phyloP scores from a whole-genome alignment of 768 basidiomycete species.

The Mycena maculata region DNA sequence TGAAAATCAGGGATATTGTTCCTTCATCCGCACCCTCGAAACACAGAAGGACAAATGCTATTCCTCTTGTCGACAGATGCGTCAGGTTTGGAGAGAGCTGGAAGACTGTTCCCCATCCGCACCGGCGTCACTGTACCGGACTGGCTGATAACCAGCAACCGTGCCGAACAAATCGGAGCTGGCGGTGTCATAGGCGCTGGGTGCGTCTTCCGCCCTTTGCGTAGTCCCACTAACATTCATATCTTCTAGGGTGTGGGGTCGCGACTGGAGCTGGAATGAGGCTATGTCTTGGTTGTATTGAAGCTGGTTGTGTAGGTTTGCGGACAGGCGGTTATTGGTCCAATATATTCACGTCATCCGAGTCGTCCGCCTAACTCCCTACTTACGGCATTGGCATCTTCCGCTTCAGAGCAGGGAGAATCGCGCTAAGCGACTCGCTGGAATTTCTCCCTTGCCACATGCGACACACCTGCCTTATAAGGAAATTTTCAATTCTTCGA shows the following conservation, averaged over 20 bases:
- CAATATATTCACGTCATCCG: conserved; percentile 6
- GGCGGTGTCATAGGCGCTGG: conserved; percentile 84
- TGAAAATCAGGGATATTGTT: conserved; percentile 62
- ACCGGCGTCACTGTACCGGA: conserved; percentile 84
- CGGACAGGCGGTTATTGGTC: not conserved
- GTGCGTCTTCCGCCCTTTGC: conserved; percentile 52
- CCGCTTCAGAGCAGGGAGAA: not conserved
- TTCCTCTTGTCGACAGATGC: conserved; percentile 71
- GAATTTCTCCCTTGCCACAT: not conserved
- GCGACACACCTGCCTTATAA: conserved; percentile 14
- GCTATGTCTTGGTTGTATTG: conserved; percentile 62
- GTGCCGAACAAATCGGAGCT: conserved; percentile 69
- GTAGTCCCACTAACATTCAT: conserved; percentile 21
- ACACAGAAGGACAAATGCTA: conserved; percentile 49
- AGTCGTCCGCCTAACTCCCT: not conserved
- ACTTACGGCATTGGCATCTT: conserved; percentile 11
- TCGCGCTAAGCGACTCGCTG: not conserved
- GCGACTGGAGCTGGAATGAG: conserved; percentile 59
- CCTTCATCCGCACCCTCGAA: conserved; percentile 71
- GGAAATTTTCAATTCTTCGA: conserved; percentile 19
- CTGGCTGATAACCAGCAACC: conserved; percentile 74
- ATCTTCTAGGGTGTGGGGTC: conserved; percentile 48
- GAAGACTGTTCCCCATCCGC: conserved; percentile 84
- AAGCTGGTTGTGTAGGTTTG: conserved; percentile 18
- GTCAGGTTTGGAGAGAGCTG: conserved; percentile 71